phyloP scores from a whole-genome alignment of 306 rosid species.

The Casuarina cunninghamiana region DNA sequence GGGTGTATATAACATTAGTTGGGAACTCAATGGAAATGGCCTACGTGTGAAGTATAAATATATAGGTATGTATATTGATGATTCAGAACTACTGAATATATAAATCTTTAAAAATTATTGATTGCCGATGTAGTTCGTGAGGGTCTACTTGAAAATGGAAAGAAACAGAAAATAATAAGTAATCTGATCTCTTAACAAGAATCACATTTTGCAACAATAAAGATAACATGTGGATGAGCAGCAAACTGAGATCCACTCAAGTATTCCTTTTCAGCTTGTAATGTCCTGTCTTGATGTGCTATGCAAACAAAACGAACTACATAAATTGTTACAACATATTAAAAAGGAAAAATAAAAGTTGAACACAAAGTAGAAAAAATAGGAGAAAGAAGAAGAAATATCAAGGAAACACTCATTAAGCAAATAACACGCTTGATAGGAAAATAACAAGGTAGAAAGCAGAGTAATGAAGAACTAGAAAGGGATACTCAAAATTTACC shows the following conservation, averaged over 20 bases:
- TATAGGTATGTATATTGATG: neutral
- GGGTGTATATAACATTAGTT: neutral
- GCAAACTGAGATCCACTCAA: neutral
- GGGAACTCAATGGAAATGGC: neutral
- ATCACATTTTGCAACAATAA: neutral
- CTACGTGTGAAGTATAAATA: neutral
- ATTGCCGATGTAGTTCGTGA: neutral
- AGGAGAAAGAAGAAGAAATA: neutral
- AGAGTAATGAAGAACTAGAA: neutral
- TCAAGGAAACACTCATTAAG: neutral
- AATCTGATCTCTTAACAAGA: neutral
- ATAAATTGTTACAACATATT: neutral
- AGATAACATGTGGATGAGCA: neutral
- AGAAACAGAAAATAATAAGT: neutral
- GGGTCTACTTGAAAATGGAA: neutral
- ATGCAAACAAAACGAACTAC: neutral
- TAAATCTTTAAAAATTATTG: neutral
- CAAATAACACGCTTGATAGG: neutral
- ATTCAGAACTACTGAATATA: neutral
- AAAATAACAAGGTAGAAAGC: constrained; percentile 14
- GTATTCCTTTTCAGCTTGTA: neutral
- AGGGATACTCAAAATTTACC: constrained; percentile 47
- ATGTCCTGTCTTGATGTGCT: neutral
- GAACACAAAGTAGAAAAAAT: neutral
- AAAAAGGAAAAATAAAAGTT: neutral